Conservation (phyloP, 208 protist species). For the Acanthamoeba healyi region DNA sequence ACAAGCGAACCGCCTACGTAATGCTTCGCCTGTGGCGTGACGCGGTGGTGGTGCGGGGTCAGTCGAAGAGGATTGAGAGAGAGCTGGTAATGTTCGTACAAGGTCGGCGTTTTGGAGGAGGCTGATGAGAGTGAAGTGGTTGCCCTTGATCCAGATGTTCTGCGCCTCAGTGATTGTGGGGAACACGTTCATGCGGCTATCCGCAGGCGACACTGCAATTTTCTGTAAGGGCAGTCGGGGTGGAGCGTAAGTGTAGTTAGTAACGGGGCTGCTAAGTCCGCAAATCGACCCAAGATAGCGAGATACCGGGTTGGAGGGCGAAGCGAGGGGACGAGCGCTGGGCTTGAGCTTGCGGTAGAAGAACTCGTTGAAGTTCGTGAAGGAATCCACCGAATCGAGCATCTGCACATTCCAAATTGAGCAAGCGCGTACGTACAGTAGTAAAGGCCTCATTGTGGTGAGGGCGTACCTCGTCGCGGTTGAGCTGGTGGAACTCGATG, state of each 20-base stretch:
- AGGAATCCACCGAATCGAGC: slow-evolving; percentile 40
- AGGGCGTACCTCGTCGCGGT: slow-evolving; percentile 7
- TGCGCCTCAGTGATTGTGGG: slow-evolving; percentile 4
- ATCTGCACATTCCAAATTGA: slow-evolving; percentile 44
- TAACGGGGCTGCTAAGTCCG: neutral
- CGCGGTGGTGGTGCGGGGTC: neutral
- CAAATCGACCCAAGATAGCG: no score
- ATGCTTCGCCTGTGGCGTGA: slow-evolving; percentile 13
- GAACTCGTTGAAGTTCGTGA: slow-evolving; percentile 89
- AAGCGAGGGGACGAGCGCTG: slow-evolving; percentile 81
- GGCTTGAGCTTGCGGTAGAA: slow-evolving; percentile 90
- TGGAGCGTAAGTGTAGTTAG: neutral
- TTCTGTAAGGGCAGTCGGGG: slow-evolving; percentile 17
- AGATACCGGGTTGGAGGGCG: slow-evolving; percentile 31
- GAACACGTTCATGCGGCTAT: slow-evolving; percentile 67
- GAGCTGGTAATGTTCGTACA: neutral
- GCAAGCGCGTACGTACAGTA: neutral
- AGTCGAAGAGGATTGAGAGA: neutral
- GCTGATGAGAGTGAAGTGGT: slow-evolving; percentile 60
- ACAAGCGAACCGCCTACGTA: slow-evolving; percentile 53
- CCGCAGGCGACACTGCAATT: slow-evolving; percentile 70
- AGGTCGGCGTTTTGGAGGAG: slow-evolving; percentile 64
- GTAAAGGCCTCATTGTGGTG: neutral
- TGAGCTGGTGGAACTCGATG: slow-evolving; percentile 72
- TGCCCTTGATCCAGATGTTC: slow-evolving; percentile 75